Evolutionary conservation across 2,329 filamentous ascomycete genomes (phyloP), one percentile per base, ranked within the genome.

Genomic region (Colletotrichum somersetense): DNA sequence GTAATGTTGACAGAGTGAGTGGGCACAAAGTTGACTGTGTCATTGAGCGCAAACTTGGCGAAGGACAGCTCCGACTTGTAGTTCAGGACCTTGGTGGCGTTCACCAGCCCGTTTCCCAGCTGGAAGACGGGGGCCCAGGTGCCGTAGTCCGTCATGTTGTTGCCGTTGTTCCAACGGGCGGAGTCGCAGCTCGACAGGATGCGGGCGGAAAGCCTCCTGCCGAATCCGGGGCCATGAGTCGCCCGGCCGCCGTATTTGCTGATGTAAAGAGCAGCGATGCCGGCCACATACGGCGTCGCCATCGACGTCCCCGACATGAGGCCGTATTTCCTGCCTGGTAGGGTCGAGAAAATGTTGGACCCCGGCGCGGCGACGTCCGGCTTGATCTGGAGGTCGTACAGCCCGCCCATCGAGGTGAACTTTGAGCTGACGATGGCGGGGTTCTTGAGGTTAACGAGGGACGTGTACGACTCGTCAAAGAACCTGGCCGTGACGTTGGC

Each of bases 221-320:
- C 77, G 7, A 77, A 76, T 2, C 69, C 76, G 40, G 76, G 67
- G 3, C 84, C 84, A 66, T 85, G 78, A 0, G 78, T 71, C 64
- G 78, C 77, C 20, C 84, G 81, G 1, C 84, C 84, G 2, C 84
- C 84, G 64, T 83, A 77, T 33, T 82, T 76, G 10, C 82, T 79
- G 55, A 86, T 80, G 72, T 83, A 86, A 35, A 87, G 76, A 8
- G 84, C 85, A 4, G 84, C 84, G n/a, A 86, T 79, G 18, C 86
- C 87, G 48, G 87, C 86, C 33, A 88, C 80, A 69, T 88, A 87
- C 0, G 87, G 87, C 6, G 84, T 84, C 0, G 87, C 84, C 88
- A 90, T 89, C 0, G 86, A 89, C 0, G 88, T 89, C 56, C 88
- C 88, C 56, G 83, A 85, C 66, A 86, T 79, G 8, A 85, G 79